Evolutionary conservation across 352 stramenopile species (phyloP), one percentile per base, ranked within the genome.

Genomic region (Thalassiosira livingstoniorum): DNA sequence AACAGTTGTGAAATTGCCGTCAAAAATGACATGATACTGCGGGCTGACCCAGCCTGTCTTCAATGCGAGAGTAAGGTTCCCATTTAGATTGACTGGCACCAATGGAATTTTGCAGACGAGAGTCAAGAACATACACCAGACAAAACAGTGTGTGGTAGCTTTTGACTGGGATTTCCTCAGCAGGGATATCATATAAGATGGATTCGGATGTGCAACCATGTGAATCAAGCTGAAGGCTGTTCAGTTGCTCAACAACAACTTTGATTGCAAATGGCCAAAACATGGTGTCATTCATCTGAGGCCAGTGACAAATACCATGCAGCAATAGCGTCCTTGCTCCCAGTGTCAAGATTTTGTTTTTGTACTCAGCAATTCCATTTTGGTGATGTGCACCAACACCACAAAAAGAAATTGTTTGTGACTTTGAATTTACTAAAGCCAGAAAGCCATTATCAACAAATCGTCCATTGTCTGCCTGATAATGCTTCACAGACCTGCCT

Each of bases 211-310:
- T 71, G 0, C 15, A 15, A 2, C 27, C 54, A 39, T 65, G 57
- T 7, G 42, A 11, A 23, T 82, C 5, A 47, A 80, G 27, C 11
- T 25, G 75, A 21, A 45, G 35, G 72, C 61, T 63, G 72, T 69
- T 78, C 0, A 67, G 29, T 15, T 78, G 77, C 23, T 73, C 69
- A 11, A 39, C 71, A 43, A 75, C 81, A 39, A 74, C 51, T 54
- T 82, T 67, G 0, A 85, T 29, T 32, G 84, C 75, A 62, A 80
- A 83, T 21, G 77, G 81, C 85, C 85, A 91, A 1, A 91, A 57
- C 42, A 85, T 75, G 2, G 60, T 68, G 0, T 55, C 78, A 2
- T 86, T 74, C 35, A 66, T 64, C 7, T 74, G 72, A 5, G 47
- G 47, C 47, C 47, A 58, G 7, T 58, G 47, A 7, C 47, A 23